Conservation (phyloP, 257 asterid species). For the Asclepias syriaca region DNA sequence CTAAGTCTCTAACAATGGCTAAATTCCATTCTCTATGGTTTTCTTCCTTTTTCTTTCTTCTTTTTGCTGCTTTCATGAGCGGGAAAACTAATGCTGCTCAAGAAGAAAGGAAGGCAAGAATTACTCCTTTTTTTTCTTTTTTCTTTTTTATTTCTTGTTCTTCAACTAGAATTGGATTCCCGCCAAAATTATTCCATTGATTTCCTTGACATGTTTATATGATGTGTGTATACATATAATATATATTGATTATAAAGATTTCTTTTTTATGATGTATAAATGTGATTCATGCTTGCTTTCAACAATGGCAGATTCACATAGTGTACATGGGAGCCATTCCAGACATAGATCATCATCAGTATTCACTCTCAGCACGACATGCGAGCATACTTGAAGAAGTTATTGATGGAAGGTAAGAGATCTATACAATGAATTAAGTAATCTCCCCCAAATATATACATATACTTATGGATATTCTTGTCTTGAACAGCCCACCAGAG, state of each 20-base stretch:
- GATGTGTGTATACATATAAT: no score
- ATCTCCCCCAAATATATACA: no score
- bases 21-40: neutral
- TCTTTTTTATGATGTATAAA: no score
- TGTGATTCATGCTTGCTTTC: neutral
- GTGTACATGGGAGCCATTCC: conserved; percentile 28
- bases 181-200: no score
- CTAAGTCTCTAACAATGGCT: conserved; percentile 5
- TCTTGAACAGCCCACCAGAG: conserved; percentile 2
- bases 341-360: neutral
- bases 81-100: neutral
- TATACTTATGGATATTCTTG: neutral
- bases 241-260: no score
- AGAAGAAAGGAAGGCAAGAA: conserved; percentile 3
- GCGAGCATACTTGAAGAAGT: conserved; percentile 24
- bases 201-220: no score
- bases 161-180: neutral
- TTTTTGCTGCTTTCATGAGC: neutral
- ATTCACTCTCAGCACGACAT: conserved; percentile 17
- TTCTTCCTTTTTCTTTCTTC: neutral
- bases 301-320: conserved; percentile 21
- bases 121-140: neutral
- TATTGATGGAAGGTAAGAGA: conserved; percentile 23
- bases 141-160: neutral
- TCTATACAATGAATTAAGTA: no score